Conservation (phyloP, 2,329 filamentous ascomycete genomes). For the Colletotrichum tropicicola region DNA sequence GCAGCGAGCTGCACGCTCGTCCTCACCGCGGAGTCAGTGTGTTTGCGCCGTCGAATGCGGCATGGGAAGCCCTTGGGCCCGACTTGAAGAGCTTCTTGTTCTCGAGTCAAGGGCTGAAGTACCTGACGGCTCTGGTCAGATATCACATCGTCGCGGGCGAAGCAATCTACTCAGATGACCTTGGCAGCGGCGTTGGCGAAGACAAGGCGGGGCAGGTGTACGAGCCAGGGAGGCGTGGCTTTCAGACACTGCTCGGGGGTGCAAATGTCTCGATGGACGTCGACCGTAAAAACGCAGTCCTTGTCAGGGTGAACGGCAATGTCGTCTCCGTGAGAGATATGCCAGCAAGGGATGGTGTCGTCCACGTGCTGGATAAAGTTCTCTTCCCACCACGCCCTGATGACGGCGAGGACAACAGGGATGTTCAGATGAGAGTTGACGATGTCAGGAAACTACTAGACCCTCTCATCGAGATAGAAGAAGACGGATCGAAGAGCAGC, state of each 20-base stretch:
- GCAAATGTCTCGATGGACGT: background rate
- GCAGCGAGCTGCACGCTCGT: background rate
- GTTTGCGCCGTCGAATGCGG: conserved; percentile 12
- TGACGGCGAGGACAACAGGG: background rate
- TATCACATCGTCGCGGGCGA: conserved; percentile 4
- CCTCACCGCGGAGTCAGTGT: background rate
- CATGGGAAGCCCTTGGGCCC: background rate
- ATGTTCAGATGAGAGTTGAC: background rate
- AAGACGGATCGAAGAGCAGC: background rate
- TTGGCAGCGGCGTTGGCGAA: background rate
- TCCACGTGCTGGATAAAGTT: conserved; percentile 14
- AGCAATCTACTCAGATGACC: background rate
- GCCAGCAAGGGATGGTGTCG: conserved; percentile 4
- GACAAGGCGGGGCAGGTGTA: background rate
- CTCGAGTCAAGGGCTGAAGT: background rate
- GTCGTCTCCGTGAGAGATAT: background rate
- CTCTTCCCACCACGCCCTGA: conserved; percentile 4
- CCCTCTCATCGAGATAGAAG: background rate
- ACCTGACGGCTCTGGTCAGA: background rate
- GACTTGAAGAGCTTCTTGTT: background rate
- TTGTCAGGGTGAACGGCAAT: background rate
- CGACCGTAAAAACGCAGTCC: no score
- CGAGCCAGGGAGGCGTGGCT: background rate
- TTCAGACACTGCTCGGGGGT: background rate
- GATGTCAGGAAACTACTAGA: background rate